These are phyloP conservation scores for Cryptococcus hybrid DNA, from an alignment of 1,284 basidiomycete genomes.

Conservation along the genomic window DNA sequence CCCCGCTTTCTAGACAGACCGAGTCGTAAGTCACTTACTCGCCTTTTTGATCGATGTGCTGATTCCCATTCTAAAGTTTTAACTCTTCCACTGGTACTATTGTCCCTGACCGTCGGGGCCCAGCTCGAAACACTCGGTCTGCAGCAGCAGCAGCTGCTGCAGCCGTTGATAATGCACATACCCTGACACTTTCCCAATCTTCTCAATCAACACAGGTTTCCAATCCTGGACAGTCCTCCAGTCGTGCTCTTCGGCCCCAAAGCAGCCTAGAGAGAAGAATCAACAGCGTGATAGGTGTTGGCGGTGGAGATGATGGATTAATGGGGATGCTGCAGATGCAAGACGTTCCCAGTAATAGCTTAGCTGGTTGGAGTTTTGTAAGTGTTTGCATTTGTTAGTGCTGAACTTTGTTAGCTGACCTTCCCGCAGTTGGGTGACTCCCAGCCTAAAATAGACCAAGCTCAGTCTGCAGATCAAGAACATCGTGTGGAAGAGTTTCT, in stretches of 20 bases:
- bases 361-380: constrained; percentile 14
- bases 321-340: constrained; percentile 16
- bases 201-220: neutral
- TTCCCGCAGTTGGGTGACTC: neutral
- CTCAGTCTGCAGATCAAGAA: neutral
- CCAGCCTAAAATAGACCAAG: neutral
- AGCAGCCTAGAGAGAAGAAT: constrained; percentile 11
- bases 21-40: neutral
- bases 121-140: constrained; percentile 1
- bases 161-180: neutral
- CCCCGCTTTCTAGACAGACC: neutral
- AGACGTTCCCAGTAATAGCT: constrained; percentile 3
- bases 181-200: neutral
- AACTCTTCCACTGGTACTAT: constrained; percentile 21
- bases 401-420: too few species aligned
- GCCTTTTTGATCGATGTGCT: neutral
- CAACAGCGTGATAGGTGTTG: constrained; percentile 10
- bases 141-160: neutral
- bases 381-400: neutral
- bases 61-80: constrained; percentile 8
- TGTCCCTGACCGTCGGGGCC: constrained; percentile 9
- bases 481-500: neutral
- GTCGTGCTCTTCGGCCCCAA: constrained; percentile 4
- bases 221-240: neutral
- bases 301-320: constrained; percentile 17